Percentiles rank a stretch among this genome's conserved stretches.
phyloP scores from a whole-genome alignment of 352 stramenopile species.

The Saprolegnia diclina region DNA sequence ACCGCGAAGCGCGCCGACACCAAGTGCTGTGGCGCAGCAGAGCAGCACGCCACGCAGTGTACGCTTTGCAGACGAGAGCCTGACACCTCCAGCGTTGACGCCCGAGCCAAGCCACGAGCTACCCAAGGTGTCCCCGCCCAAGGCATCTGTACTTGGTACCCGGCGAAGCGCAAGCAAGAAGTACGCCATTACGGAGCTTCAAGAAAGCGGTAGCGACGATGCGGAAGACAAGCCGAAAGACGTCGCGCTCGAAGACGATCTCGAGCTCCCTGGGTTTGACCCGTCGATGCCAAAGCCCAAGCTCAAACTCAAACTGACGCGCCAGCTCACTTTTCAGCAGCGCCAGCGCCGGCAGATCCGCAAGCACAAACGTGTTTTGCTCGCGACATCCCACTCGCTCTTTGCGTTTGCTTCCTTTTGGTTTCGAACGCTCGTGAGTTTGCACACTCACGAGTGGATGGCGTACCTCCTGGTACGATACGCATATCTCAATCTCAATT shows the following conservation, averaged over 20 bases:
- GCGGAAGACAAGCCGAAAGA: neutral
- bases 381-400: slow-evolving; percentile 20
- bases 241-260: neutral
- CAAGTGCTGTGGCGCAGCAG: no score
- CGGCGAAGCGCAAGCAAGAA: neutral
- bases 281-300: no score
- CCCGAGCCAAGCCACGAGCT: no score
- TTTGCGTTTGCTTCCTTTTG: neutral
- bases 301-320: slow-evolving; percentile 24
- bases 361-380: slow-evolving; percentile 2
- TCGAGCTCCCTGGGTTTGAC: no score
- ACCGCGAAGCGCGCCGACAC: no score
- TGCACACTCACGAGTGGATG: slow-evolving; percentile 20
- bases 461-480: slow-evolving; percentile 28
- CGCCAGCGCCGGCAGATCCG: slow-evolving; percentile 15
- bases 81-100: neutral
- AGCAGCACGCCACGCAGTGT: no score
- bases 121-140: neutral
- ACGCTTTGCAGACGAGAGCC: no score
- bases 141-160: neutral
- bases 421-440: neutral
- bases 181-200: neutral
- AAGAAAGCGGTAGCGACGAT: neutral
- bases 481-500: neutral
- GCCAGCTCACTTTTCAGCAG: slow-evolving; percentile 25